These are phyloP conservation scores for Didymella pomorum DNA, from an alignment of 2,329 filamentous ascomycete species.

Conservation along the genomic window DNA sequence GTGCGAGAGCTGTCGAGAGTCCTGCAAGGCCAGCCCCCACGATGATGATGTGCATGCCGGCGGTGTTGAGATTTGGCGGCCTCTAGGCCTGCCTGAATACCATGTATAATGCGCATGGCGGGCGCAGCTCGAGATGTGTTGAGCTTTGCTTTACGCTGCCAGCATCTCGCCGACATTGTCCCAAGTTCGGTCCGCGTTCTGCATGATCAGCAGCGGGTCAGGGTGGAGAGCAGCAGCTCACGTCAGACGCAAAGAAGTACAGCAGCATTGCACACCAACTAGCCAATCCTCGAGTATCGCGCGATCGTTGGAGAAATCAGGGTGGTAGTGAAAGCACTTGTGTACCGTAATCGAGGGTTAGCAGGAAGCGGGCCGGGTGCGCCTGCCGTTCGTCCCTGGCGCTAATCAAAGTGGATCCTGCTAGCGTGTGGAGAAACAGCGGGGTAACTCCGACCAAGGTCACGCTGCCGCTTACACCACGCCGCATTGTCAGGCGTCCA, in stretches of 20 bases:
- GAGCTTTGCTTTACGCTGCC: background rate
- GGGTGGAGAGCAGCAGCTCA: background rate
- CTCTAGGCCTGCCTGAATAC: no score
- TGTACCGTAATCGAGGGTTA: background rate
- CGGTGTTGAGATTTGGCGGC: background rate
- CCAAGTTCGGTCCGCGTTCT: constrained; percentile 8
- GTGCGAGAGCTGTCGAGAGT: constrained; percentile 16
- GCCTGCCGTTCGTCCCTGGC: constrained; percentile 4
- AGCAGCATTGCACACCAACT: background rate
- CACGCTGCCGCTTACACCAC: constrained; percentile 14
- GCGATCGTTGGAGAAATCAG: background rate
- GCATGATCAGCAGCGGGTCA: background rate
- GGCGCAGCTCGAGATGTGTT: background rate
- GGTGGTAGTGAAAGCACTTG: background rate
- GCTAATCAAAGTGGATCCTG: background rate
- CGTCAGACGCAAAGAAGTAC: background rate
- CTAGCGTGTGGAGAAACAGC: constrained; percentile 14
- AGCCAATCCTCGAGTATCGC: background rate
- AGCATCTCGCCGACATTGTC: constrained; percentile 2
- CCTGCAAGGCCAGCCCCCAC: constrained; percentile 18
- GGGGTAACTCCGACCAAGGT: constrained; percentile 18
- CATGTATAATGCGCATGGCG: background rate
- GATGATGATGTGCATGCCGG: constrained; percentile 11
- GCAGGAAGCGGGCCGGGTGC: background rate
- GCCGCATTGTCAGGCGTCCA: constrained; percentile 12